Evolutionary conservation across 352 stramenopile genomes (phyloP), one percentile per base, ranked within the genome.

Genomic region (Globisporangium perplexum): DNA sequence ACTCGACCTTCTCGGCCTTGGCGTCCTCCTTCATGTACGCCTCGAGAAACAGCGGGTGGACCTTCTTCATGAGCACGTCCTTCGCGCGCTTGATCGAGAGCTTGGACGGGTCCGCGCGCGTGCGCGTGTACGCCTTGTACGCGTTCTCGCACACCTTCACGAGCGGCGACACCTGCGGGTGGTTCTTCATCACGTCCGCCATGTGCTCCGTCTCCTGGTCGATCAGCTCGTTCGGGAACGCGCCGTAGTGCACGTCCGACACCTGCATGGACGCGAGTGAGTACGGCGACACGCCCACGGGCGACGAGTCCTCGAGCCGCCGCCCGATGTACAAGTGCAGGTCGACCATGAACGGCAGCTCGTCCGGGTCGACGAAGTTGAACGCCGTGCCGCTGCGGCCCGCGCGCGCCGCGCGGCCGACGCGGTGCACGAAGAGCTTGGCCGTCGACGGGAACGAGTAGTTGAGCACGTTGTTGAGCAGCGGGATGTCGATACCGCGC

Each of bases 341-440:
- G 68, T 99, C 97, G 23, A 99, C 87, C 91, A 99, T 98, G 73
- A 99, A 99, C 14, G 97, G 93, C 47, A 98, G 71, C 67, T 99
- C 97, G 57, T 99, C 96, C 20, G 95, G 95, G 59, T 99, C 97
- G 15, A 99, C 94, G 61, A 99, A 86, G 66, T 77, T 98, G 69
- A 97, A 98, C 30, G 96, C 97, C 43, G 90, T 96, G 62, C 96
- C 96, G 56, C 85, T 96, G 35, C 95, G 81, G 22, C 96, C 95
- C n/a, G 97, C 95, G 72, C 96, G 82, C 4, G 96, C 96, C 30
- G 96, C 96, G 63, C 96, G 94, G 64, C 96, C 96, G 45, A 96
- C 92, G 48, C 96, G 85, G 91, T 99, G 97, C 28, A 99, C 87
- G 62, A 96, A 97, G 23, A 97, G 77, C 77, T 98, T 98, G 55